Conservation (phyloP, 2,329 filamentous ascomycete species). For the Ophiostoma piceae region DNA sequence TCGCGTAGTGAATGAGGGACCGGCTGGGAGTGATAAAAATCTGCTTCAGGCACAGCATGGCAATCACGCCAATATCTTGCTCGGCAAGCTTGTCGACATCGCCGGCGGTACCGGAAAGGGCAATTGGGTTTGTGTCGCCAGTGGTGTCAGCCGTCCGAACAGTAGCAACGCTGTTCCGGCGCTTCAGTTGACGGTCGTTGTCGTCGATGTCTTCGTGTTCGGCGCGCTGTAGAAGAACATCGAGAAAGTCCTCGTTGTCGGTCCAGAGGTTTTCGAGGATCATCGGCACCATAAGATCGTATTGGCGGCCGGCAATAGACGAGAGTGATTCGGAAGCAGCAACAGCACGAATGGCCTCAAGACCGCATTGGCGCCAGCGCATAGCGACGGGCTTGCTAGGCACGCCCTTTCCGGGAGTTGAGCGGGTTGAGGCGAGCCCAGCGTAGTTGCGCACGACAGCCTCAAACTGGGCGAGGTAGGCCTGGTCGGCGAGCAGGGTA, state of each 20-base stretch:
- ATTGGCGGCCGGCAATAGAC: conserved; percentile 68
- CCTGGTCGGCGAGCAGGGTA: conserved; percentile 76
- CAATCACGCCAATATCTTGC: conserved; percentile 78
- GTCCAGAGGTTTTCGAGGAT: conserved; percentile 83
- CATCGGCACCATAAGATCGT: conserved; percentile 74
- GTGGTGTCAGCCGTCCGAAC: conserved; percentile 64
- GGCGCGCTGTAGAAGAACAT: conserved; percentile 61
- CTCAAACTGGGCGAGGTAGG: conserved; percentile 76
- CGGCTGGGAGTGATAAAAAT: conserved; percentile 80
- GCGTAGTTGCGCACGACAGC: conserved; percentile 76
- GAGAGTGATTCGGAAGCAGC: conserved; percentile 74
- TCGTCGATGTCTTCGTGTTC: conserved; percentile 64
- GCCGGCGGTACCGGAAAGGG: conserved; percentile 72
- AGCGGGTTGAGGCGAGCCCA: conserved; percentile 65
- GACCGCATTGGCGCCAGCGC: conserved; percentile 68
- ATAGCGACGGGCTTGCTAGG: conserved; percentile 69
- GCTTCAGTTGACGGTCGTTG: conserved; percentile 55
- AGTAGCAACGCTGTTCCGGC: conserved; percentile 74
- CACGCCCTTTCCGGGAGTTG: conserved; percentile 46
- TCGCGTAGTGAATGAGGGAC: conserved; percentile 73
- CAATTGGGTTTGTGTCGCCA: conserved; percentile 60
- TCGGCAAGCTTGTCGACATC: conserved; percentile 88
- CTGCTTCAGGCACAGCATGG: conserved; percentile 78
- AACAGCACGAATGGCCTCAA: conserved; percentile 75
- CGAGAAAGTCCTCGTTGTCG: conserved; percentile 63